Percentiles rank a stretch among this genome's conserved stretches.
Evolutionary conservation across 2,329 filamentous ascomycete species (phyloP).

Genomic region (Coniella vitis): DNA sequence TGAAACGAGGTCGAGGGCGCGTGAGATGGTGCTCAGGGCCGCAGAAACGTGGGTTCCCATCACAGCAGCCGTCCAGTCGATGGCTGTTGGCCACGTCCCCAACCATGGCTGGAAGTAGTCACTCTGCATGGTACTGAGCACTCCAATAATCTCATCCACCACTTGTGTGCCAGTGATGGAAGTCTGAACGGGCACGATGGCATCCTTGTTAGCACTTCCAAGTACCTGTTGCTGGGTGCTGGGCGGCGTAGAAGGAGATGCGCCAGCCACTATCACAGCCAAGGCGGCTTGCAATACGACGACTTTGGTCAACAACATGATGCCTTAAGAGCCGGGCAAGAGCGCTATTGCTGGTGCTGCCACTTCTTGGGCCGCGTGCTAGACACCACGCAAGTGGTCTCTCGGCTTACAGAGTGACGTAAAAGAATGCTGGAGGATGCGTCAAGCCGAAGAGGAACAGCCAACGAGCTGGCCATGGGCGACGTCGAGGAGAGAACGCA

Average conservation of each 20-base stretch:
- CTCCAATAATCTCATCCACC: conserved; percentile 43
- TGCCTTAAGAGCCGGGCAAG: background rate
- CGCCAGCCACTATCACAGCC: background rate
- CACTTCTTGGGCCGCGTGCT: too few species aligned
- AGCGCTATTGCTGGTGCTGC: background rate
- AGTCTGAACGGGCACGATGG: too few species aligned
- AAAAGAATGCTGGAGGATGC: background rate
- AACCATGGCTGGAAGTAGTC: conserved; percentile 70
- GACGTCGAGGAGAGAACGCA: background rate
- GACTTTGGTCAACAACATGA: background rate
- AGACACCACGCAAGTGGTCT: too few species aligned
- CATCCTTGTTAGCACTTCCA: background rate
- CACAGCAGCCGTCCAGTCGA: conserved; percentile 92
- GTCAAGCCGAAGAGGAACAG: background rate
- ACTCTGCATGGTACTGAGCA: conserved; percentile 62
- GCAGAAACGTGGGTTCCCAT: conserved; percentile 72
- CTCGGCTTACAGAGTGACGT: too few species aligned
- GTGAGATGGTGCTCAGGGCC: conserved; percentile 63
- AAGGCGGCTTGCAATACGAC: background rate
- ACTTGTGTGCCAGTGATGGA: conserved; percentile 1
- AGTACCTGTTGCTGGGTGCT: conserved; percentile 1
- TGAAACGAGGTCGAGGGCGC: conserved; percentile 38
- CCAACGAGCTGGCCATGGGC: conserved; percentile 57
- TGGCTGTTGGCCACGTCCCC: conserved; percentile 77
- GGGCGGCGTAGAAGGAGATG: background rate